Evolutionary conservation across 371 early-diverging fungal species (phyloP), one percentile per base, ranked within the genome.

Genomic region (Dichotomocladium elegans): DNA sequence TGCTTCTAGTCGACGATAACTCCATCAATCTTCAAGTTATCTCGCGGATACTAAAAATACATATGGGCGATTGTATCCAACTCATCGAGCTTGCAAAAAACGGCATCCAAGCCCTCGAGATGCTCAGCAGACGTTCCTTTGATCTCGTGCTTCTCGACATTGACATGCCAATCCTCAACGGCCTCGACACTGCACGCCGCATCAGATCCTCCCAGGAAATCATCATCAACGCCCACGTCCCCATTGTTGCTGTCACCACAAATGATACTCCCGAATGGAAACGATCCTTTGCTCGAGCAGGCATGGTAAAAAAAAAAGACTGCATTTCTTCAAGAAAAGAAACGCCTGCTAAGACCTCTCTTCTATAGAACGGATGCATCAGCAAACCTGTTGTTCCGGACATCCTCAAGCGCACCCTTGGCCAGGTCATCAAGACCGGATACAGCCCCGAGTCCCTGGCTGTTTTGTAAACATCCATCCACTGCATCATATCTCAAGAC

Each of bases 161-260:
- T 64, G 83, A 85, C 47, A 85, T 85, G 85, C 85, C 85, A 2
- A 57, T 57, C 7, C 58, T 82, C 29, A 75, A 66, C 27, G 85
- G 85, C 7, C 61, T 82, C 46, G 77, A 80, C 46, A 79, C 82
- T 37, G 70, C 80, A n/a, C 58, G 61, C 19, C 69, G 60, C 45
- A 72, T 75, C 22, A 66, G 69, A 43, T 60, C 52, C 25, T 65
- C 27, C 26, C 47, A 61, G 7, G 71, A 75, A 34, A 69, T 84
- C 21, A 55, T 81, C 35, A 52, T 60, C 15, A 85, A 85, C 61
- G 67, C 70, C 41, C 61, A 47, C 8, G 66, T 78, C 15, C 86
- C 85, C 19, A 85, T 87, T 48, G 77, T 87, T 15, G 88, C 88
- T 10, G 80, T 85, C 17, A 85, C 88, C 14, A 85, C 88, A 41